phyloP scores from a whole-genome alignment of 2,329 filamentous ascomycete species.

The Metarhizium sp. region DNA sequence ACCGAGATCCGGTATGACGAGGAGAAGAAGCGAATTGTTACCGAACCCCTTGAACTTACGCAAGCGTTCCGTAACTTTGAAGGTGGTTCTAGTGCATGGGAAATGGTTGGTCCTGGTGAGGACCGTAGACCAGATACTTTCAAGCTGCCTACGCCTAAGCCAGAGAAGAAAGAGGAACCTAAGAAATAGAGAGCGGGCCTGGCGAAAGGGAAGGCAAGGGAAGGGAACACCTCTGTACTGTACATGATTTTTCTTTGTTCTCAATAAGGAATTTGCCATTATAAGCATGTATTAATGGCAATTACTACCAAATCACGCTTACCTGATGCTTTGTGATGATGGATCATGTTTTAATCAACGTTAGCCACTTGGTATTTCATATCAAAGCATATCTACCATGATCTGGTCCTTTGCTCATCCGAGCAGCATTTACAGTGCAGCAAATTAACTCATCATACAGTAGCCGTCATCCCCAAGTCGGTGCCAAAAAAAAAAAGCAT shows the following conservation, averaged over 20 bases:
- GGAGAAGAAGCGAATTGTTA: constrained; percentile 99
- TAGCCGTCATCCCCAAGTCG: not conserved
- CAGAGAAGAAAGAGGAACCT: constrained; percentile 80
- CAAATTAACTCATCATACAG: not conserved
- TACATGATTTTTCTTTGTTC: constrained; percentile 7
- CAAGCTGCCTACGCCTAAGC: constrained; percentile 91
- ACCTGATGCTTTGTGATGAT: too few species aligned
- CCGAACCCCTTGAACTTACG: constrained; percentile 93
- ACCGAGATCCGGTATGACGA: constrained; percentile 97
- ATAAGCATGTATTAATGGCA: not conserved
- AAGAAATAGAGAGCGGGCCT: constrained; percentile 64
- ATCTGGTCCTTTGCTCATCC: not conserved
- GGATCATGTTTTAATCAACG: too few species aligned
- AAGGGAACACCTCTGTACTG: constrained; percentile 2
- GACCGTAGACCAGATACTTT: constrained; percentile 74
- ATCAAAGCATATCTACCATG: not conserved
- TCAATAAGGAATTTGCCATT: constrained; percentile 1
- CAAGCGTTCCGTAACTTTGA: constrained; percentile 99
- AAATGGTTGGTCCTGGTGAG: constrained; percentile 57
- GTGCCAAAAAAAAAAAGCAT: not conserved
- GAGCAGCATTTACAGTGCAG: not conserved
- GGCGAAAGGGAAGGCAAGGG: not conserved
- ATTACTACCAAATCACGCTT: not conserved
- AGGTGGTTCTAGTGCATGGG: constrained; percentile 66
- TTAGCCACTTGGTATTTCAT: constrained; percentile 4